Conservation (phyloP, 768 basidiomycete genomes). For the Xerocomus potaroensis region DNA sequence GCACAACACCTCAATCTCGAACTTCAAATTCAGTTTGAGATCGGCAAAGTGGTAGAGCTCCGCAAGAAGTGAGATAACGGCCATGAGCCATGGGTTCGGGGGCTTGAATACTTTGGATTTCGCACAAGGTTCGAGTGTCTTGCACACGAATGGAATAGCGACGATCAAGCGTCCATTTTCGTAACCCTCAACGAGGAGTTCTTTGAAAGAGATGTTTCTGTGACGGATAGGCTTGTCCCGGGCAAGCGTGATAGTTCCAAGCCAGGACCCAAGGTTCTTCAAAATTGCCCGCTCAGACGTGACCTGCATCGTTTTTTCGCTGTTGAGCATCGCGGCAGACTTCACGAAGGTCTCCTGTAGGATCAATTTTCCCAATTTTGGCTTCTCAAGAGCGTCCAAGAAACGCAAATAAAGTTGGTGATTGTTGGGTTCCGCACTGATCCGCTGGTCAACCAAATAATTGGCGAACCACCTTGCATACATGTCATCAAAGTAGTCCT, state of each 20-base stretch:
- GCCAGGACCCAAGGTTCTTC: slow-evolving; percentile 95
- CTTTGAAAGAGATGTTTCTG: slow-evolving; percentile 94
- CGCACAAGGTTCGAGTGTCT: slow-evolving; percentile 86
- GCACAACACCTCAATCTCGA: slow-evolving; percentile 97
- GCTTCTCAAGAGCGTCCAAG: slow-evolving; percentile 74
- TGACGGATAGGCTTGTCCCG: slow-evolving; percentile 90
- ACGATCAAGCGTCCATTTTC: slow-evolving; percentile 88
- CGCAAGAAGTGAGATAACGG: slow-evolving; percentile 82
- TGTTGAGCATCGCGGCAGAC: slow-evolving; percentile 81
- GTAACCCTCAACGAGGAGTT: slow-evolving; percentile 93
- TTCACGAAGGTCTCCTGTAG: slow-evolving; percentile 94
- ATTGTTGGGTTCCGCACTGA: slow-evolving; percentile 96
- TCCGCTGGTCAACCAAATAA: slow-evolving; percentile 93
- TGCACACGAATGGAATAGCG: slow-evolving; percentile 97
- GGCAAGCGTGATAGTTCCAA: slow-evolving; percentile 90
- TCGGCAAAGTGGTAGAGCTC: slow-evolving; percentile 98
- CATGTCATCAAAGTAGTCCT: slow-evolving; percentile 73
- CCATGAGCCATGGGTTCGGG: slow-evolving; percentile 99
- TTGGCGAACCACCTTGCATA: slow-evolving; percentile 96
- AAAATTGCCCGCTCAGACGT: slow-evolving; percentile 80
- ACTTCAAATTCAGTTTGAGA: slow-evolving; percentile 93
- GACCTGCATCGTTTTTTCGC: slow-evolving; percentile 83
- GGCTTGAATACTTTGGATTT: slow-evolving; percentile 91
- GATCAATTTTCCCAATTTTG: slow-evolving; percentile 66
- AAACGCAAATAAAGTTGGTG: slow-evolving; percentile 94